phyloP scores from a whole-genome alignment of 73 alveolate species.

The Tetrahymena elliotti region DNA sequence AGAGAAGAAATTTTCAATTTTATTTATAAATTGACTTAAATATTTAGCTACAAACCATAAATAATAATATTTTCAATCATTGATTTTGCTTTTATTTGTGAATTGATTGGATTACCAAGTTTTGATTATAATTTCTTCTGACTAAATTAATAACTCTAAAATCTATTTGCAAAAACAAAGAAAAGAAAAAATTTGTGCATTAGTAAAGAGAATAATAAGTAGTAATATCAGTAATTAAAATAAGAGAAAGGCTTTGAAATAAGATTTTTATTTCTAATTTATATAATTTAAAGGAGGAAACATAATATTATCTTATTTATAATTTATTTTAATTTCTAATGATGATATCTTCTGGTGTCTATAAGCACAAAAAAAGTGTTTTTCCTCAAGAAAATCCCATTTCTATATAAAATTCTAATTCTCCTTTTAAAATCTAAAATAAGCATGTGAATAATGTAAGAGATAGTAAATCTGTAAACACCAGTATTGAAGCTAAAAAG shows the following conservation, averaged over 20 bases:
- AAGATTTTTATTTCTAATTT: not conserved
- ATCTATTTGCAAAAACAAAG: not conserved
- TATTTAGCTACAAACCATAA: not conserved
- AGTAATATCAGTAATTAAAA: not conserved
- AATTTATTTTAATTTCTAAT: not conserved
- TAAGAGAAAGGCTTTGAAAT: not conserved
- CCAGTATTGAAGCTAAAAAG: not conserved
- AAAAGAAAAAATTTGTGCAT: not conserved
- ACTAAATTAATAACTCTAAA: not conserved
- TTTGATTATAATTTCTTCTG: not conserved
- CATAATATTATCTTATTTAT: not conserved
- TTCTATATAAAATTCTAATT: not conserved
- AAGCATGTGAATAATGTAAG: not conserved
- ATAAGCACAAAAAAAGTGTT: not conserved
- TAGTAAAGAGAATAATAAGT: not conserved
- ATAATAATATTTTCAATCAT: not conserved
- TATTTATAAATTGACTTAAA: not conserved
- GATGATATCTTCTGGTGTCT: not conserved
- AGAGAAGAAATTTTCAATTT: not conserved
- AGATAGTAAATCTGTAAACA: not conserved
- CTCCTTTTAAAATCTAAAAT: not conserved
- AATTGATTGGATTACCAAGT: not conserved
- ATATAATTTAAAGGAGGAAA: not conserved
- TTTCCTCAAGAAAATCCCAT: not conserved
- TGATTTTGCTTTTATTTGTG: not conserved